Evolutionary conservation across 2,329 filamentous ascomycete genomes (phyloP).

Genomic region (Aureobasidium sp.): DNA sequence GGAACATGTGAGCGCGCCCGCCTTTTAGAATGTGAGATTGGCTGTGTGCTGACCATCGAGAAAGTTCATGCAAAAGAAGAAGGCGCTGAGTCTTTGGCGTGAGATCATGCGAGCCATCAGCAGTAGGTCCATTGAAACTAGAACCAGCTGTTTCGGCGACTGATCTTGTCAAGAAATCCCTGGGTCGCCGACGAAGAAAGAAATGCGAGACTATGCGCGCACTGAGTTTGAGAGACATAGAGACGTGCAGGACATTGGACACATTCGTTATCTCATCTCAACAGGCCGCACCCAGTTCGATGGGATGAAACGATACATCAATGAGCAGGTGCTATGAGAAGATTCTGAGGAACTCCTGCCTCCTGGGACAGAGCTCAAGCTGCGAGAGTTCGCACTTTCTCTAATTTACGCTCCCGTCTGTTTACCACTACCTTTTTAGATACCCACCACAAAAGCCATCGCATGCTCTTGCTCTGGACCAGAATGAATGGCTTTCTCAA

Average conservation of each 20-base stretch:
- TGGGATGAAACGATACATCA: constrained; percentile 38
- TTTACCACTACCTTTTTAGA: neutral
- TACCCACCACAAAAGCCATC: neutral
- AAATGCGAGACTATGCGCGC: constrained; percentile 43
- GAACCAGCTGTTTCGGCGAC: neutral
- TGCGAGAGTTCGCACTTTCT: neutral
- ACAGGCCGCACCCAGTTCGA: constrained; percentile 46
- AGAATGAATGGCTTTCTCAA: neutral
- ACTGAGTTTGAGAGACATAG: constrained; percentile 43
- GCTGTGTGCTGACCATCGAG: neutral
- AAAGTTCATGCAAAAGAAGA: constrained; percentile 42
- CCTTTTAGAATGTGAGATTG: neutral
- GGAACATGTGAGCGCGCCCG: constrained; percentile 27
- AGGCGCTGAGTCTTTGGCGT: constrained; percentile 41
- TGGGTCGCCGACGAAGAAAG: constrained; percentile 30
- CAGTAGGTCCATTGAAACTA: constrained; percentile 20
- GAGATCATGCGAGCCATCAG: constrained; percentile 40
- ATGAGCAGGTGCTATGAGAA: constrained; percentile 25
- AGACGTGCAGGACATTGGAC: constrained; percentile 39
- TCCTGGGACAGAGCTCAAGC: neutral
- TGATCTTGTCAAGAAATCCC: constrained; percentile 27
- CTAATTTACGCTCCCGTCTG: neutral
- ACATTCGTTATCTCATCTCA: constrained; percentile 44
- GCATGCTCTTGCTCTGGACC: neutral
- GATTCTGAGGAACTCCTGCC: neutral